Evolutionary conservation across 2,329 filamentous ascomycete species (phyloP), one percentile per base, ranked within the genome.

Genomic region (Septoria petroselini): DNA sequence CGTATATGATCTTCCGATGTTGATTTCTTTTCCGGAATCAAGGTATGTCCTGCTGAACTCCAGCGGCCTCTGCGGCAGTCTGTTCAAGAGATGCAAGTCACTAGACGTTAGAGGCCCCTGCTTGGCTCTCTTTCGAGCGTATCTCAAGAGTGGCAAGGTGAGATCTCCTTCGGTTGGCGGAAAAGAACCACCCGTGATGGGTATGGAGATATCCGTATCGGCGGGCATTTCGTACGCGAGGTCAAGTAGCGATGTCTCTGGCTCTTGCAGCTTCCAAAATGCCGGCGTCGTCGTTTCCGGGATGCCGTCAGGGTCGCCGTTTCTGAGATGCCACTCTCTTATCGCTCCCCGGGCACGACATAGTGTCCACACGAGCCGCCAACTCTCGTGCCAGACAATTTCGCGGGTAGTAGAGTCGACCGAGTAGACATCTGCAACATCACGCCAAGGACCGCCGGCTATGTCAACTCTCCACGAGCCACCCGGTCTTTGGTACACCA

Each of bases 331-430:
- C n/a, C 18, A 50, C 4, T 25, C 47, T 2, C 40, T 33, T 4
- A 50, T 43, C 5, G 6, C 27, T 5, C 7, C 33, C n/a, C 43
- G 19, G 4, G 47, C 47, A 6, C 18, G 25, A 4, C 47, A 15
- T 6, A 50, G 17, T 4, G 17, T 11, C 47, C 47, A 50, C n/a
- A 50, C 47, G 7, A 40, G 19, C 23, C 41, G 35, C 40, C 40
- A 41, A n/a, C 30, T 43, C 5, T 50, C 40, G 8, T 17, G 12
- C 40, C 40, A 50, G 17, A 33, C 14, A 1, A 50, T 25, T n/a
- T 37, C 30, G 11, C 41, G 19, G 1, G 1, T 39, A 7, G 7
- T n/a, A n/a, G 12, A n/a, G 8, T 30, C 15, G 14, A 31, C 15
- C 2, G 31, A 7, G 5, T 29, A 12, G 3, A 39, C 27, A 1